These are phyloP conservation scores for Xylariaceae sp. DNA, from an alignment of 2,329 filamentous ascomycete species.

Conservation along the genomic window DNA sequence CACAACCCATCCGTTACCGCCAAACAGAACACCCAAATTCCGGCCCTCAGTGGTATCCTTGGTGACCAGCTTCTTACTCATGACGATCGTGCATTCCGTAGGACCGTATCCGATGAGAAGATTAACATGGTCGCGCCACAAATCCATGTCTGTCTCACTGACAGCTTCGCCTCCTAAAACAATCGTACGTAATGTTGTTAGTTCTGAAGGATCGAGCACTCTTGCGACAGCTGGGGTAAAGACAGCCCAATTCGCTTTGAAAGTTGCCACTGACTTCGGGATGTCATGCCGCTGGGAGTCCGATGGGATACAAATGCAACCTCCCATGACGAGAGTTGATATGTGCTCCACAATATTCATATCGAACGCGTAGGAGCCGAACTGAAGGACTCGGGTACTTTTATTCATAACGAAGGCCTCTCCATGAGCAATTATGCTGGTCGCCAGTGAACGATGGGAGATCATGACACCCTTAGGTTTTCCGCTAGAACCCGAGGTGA, in stretches of 20 bases:
- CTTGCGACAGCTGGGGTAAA: conserved; percentile 25
- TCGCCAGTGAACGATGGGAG: conserved; percentile 6
- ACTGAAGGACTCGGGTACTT: conserved; percentile 20
- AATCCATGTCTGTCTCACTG: conserved; percentile 23
- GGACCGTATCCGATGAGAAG: conserved; percentile 18
- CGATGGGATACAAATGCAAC: conserved; percentile 38
- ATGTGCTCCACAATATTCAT: conserved; percentile 37
- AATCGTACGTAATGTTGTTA: conserved; percentile 22
- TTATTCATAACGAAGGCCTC: conserved; percentile 9
- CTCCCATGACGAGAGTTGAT: conserved; percentile 36
- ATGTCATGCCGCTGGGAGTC: conserved; percentile 34
- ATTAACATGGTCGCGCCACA: conserved; percentile 15
- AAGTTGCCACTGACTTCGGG: conserved; percentile 20
- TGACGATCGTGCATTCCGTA: conserved; percentile 8
- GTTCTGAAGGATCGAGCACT: conserved; percentile 21
- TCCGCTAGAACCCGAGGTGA: conserved; percentile 49
- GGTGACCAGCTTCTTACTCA: background rate
- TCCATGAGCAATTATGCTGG: background rate
- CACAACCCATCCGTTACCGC: conserved; percentile 35
- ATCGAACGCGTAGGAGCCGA: conserved; percentile 37
- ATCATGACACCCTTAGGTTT: conserved; percentile 46
- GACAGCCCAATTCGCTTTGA: conserved; percentile 22
- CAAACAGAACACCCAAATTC: background rate
- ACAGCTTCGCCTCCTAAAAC: conserved; percentile 30
- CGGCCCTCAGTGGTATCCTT: background rate